Evolutionary conservation across 73 alveolate species (phyloP).

Genomic region (Paramecium biaurelia): DNA sequence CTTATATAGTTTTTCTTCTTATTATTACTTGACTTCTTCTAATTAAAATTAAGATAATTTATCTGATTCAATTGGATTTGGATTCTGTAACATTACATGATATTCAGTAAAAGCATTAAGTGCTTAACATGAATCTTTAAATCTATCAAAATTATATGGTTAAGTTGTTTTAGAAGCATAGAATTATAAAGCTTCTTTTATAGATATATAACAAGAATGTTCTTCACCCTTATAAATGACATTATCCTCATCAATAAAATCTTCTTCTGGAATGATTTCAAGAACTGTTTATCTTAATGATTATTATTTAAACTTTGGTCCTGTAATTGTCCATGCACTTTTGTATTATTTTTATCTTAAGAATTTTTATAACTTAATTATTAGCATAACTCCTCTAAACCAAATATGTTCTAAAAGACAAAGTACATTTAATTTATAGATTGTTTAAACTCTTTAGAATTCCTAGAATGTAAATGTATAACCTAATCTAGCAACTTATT

Average conservation of each 20-base stretch:
- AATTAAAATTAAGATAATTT: neutral
- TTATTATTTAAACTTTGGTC: neutral
- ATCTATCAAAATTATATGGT: neutral
- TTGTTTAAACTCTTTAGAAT: conserved; percentile 77
- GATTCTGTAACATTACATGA: neutral
- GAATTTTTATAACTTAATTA: conserved; percentile 85
- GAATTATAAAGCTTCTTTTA: neutral
- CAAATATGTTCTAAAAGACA: conserved; percentile 84
- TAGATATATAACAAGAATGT: neutral
- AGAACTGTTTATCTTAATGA: neutral
- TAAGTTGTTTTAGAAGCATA: neutral
- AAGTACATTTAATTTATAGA: conserved; percentile 79
- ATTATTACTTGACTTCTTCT: neutral
- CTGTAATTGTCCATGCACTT: conserved; percentile 19
- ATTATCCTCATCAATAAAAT: conserved; percentile 42
- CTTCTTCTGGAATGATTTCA: neutral
- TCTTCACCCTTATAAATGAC: neutral
- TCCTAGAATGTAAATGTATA: conserved; percentile 82
- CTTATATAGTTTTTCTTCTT: neutral
- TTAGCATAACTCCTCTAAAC: conserved; percentile 94
- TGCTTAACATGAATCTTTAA: conserved; percentile 34
- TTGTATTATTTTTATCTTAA: conserved; percentile 62
- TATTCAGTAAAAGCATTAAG: conserved; percentile 21
- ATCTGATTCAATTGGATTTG: neutral
- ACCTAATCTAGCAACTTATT: conserved; percentile 72